Evolutionary conservation across 495 filamentous ascomycete species (phyloP), one percentile per base, ranked within the genome.

Genomic region (Margaritispora aquatica): DNA sequence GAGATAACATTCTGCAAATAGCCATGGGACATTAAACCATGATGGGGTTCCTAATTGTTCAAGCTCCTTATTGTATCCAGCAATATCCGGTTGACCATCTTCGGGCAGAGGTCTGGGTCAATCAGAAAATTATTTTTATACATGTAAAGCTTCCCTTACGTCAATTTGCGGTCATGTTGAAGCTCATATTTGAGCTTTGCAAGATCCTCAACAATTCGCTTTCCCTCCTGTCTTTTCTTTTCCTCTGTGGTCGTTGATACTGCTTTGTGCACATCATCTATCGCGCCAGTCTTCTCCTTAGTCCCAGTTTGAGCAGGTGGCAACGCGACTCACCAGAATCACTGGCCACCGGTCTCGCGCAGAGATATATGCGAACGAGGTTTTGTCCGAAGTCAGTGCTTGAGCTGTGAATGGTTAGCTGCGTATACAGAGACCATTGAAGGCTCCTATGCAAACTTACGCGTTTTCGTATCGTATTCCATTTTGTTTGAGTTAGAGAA

Each of bases 1-100:
- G 20, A 98, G 80, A 68, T 97, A 98, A 76, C 94, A 97, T 75
- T 98, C 94, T 22, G 85, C 75, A 71, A 80, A 98, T 9, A 97
- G 81, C 94, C 94, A 98, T 1, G 91, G 75, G 5, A 84, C 84
- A 54, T 87, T 77, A 70, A 89, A 87, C 94, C 94, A 98, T 29
- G 79, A 84, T 0, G 88, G 85, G 55, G 77, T 79, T 46, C 88
- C 89, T 17, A 91, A 79, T 60, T 84, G 72, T 58, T 87, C 80
- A n/a, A 97, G 74, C 69, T 97, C 90, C 55, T 84, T 69, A 69
- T 97, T 98, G 72, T 97, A 97, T 11, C 76, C 75, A n/a, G 78
- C 78, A 36, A 96, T 84, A 68, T 95, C 94, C 15, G 82, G 72
- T 47, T 80, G 69, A 22, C 89, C 90, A 70, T 97, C 94, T 64